phyloP scores from a whole-genome alignment of 2,329 filamentous ascomycete species.

The Epichloe glyceriae region DNA sequence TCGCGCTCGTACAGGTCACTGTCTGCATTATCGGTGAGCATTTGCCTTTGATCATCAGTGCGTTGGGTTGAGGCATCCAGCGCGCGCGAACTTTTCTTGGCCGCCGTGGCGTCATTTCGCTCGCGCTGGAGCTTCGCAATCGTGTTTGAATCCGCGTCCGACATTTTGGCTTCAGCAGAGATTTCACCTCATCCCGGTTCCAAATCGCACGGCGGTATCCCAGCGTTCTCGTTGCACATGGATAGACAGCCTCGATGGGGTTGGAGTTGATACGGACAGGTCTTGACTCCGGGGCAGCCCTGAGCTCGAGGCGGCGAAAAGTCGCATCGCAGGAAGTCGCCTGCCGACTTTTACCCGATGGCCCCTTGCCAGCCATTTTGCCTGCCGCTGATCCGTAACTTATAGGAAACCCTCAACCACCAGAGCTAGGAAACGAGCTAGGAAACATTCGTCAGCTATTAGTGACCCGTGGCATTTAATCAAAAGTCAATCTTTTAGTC shows the following conservation, averaged over 20 bases:
- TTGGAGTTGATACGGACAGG: conserved; percentile 9
- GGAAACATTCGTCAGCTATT: neutral
- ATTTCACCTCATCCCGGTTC: conserved; percentile 29
- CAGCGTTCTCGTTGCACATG: conserved; percentile 25
- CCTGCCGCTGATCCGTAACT: neutral
- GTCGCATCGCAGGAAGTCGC: conserved; percentile 6
- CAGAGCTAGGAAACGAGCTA: neutral
- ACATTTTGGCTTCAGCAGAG: conserved; percentile 38
- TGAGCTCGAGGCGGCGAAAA: conserved; percentile 20
- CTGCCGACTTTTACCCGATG: conserved; percentile 22
- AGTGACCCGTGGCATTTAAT: no score
- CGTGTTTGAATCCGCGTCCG: conserved; percentile 74
- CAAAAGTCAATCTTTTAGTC: no score
- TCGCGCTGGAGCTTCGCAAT: conserved; percentile 83
- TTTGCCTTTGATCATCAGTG: conserved; percentile 81
- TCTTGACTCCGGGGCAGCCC: neutral
- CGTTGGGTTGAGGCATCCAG: conserved; percentile 71
- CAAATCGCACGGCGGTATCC: conserved; percentile 22
- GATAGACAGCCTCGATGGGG: conserved; percentile 14
- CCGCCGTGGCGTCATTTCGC: conserved; percentile 69
- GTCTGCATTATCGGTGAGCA: conserved; percentile 80
- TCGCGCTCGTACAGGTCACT: conserved; percentile 74
- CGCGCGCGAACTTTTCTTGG: conserved; percentile 70
- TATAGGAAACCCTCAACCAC: neutral
- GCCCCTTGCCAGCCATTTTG: neutral